Base-by-base conservation (phyloP, 768 basidiomycete species). In the Termitomyces sp. region DNA sequence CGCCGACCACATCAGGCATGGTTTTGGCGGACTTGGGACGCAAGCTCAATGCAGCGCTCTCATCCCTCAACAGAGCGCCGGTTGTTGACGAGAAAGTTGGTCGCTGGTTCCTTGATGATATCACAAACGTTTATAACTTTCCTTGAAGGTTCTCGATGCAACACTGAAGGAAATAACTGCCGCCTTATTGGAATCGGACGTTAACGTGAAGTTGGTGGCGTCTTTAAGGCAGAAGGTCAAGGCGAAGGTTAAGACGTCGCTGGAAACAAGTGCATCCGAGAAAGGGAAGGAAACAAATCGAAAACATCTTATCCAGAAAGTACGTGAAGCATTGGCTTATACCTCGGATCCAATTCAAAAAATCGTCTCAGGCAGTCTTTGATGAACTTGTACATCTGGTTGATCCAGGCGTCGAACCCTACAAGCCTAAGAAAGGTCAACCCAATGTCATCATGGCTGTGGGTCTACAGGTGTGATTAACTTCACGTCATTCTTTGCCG, bases 371-470 rank as follows among this genome's bases (percentile, higher is more conserved):
- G 95, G 88, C 94, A 12, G 90, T 99, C 33, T 98, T 94, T 64
- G 95, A 98, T 72, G 96, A 99, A 70, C 84, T 99, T 1, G 97
- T 98, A 19, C 79, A 86, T 47, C 76, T 99, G 14, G 96, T 99
- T 1, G 97, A 99, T 68, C 95, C 97, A 10, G 94, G 93, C 0
- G 88, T 92, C 8, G 93, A 95, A 64, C 92, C 94, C 1, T 97
- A 93, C 70, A 96, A 97, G 69, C 97, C 97, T 8, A 91, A 89
- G 74, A 98, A 98, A 70, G 95, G 94, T 0, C 89, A 94, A 63
- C 69, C 86, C 2, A 96, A 96, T 73, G 87, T 99, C 5, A 85
- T 99, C 57, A 99, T 99, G 97, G 93, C 93, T 38, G 94, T 98
- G 59, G 94, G 94, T 70, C 82, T 98, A 42, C 94, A 97, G 80